Percentiles rank a stretch among this genome's conserved stretches.
phyloP scores from a whole-genome alignment of 768 basidiomycete species.

The Tephrocybe sp. region DNA sequence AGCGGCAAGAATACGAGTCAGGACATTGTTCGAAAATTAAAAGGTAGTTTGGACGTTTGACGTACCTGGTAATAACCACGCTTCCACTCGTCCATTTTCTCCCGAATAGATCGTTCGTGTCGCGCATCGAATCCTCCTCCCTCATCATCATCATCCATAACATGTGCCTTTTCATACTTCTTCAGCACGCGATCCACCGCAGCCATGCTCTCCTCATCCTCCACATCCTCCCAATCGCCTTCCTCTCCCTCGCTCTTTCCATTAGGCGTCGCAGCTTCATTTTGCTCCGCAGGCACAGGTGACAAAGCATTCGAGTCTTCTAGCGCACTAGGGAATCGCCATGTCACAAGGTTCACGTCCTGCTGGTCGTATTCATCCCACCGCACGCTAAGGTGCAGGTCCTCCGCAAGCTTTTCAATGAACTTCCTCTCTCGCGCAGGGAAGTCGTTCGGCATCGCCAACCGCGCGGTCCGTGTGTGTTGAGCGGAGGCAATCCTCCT shows the following conservation, averaged over 20 bases:
- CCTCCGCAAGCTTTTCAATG: constrained; percentile 69
- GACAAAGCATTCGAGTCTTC: constrained; percentile 16
- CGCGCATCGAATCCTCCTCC: constrained; percentile 76
- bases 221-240: constrained; percentile 54
- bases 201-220: constrained; percentile 62
- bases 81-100: constrained; percentile 95
- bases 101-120: constrained; percentile 66
- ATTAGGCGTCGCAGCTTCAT: constrained; percentile 18
- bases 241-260: constrained; percentile 28
- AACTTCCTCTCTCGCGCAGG: constrained; percentile 80
- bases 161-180: constrained; percentile 86
- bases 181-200: constrained; percentile 81
- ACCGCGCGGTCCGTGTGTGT: constrained; percentile 33
- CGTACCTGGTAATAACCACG: constrained; percentile 80
- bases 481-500: constrained; percentile 27
- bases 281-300: constrained; percentile 26
- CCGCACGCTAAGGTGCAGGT: constrained; percentile 73
- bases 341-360: constrained; percentile 73
- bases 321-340: constrained; percentile 50
- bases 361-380: constrained; percentile 95
- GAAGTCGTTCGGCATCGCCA: constrained; percentile 77
- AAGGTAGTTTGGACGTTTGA: not conserved
- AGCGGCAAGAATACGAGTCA: not conserved
- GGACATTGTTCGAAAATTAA: not conserved
- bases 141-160: constrained; percentile 68